Percentiles rank a stretch among this genome's conserved stretches.
These are phyloP conservation scores for Proteromonas lacertae DNA, from an alignment of 352 stramenopile genomes.

Conservation along the genomic window DNA sequence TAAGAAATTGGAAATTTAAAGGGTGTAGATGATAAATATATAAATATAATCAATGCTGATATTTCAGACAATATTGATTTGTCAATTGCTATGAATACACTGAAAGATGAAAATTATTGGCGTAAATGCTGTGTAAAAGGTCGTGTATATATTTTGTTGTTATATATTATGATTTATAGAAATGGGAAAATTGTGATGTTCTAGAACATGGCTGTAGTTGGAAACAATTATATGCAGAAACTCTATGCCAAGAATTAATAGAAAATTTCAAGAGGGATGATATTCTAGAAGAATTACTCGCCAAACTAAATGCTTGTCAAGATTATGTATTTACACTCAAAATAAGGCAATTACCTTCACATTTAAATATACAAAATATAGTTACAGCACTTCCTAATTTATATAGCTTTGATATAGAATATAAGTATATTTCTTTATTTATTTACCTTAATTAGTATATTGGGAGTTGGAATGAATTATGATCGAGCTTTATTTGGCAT, in stretches of 20 bases:
- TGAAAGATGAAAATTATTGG: constrained; percentile 76
- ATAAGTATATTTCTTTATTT: too few species aligned
- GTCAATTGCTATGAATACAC: too few species aligned
- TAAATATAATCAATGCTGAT: too few species aligned
- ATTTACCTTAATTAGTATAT: too few species aligned
- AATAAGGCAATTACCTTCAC: constrained; percentile 39
- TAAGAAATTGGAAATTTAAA: too few species aligned
- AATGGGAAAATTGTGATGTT: constrained; percentile 54
- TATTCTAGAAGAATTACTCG: constrained; percentile 5
- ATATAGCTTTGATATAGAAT: constrained; percentile 32
- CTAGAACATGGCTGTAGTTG: constrained; percentile 47
- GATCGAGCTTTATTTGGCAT: constrained; percentile 66
- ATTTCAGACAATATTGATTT: too few species aligned
- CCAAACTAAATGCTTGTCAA: constrained; percentile 17
- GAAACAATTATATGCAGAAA: constrained; percentile 57
- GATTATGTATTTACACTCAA: constrained; percentile 51
- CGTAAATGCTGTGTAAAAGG: constrained; percentile 32
- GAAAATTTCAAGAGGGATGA: constrained; percentile 44
- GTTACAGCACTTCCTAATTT: constrained; percentile 43
- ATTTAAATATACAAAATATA: constrained; percentile 42
- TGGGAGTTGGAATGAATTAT: constrained; percentile 65
- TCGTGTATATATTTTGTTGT: too few species aligned
- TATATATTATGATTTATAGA: too few species aligned
- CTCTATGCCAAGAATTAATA: constrained; percentile 22
- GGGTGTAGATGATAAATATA: too few species aligned